phyloP scores from a whole-genome alignment of 2,329 filamentous ascomycete species.

The Aspergillus pseudoviridinutans region DNA sequence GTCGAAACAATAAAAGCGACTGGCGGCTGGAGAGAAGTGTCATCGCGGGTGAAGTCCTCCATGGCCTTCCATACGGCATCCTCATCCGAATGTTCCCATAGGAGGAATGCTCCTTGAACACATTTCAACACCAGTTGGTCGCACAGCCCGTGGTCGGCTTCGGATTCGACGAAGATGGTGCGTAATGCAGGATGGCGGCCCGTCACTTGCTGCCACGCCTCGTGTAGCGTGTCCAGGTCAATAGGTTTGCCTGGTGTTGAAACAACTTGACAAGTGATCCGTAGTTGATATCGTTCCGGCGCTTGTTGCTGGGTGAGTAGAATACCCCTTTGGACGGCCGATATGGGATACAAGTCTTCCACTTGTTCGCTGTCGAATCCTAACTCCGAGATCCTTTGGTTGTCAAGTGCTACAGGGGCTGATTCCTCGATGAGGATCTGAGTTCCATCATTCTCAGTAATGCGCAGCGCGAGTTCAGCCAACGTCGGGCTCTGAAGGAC shows the following conservation, averaged over 20 bases:
- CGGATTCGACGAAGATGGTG: not conserved
- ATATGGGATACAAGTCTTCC: slow-evolving; percentile 35
- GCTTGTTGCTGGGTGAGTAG: not conserved
- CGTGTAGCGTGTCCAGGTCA: not conserved
- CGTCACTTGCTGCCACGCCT: slow-evolving; percentile 3
- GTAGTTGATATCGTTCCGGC: not conserved
- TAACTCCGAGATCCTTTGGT: not conserved
- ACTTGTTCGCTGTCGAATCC: slow-evolving; percentile 6
- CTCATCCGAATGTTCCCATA: not conserved
- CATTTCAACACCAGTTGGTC: slow-evolving; percentile 1
- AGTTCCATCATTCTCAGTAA: not conserved
- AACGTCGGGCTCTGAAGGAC: not conserved
- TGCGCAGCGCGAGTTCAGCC: not conserved
- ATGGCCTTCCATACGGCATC: not conserved
- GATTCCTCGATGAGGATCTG: not conserved
- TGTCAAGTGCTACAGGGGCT: not conserved
- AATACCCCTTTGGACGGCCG: slow-evolving; percentile 35
- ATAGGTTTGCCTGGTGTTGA: not conserved
- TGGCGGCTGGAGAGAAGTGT: not conserved
- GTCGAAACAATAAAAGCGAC: not conserved
- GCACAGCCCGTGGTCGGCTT: not conserved
- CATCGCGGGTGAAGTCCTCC: not conserved
- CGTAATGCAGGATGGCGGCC: slow-evolving; percentile 4
- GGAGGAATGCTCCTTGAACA: not conserved
- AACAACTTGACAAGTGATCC: not conserved